Evolutionary conservation across 352 stramenopile genomes (phyloP).

Genomic region (Sclerospora graminicola): DNA sequence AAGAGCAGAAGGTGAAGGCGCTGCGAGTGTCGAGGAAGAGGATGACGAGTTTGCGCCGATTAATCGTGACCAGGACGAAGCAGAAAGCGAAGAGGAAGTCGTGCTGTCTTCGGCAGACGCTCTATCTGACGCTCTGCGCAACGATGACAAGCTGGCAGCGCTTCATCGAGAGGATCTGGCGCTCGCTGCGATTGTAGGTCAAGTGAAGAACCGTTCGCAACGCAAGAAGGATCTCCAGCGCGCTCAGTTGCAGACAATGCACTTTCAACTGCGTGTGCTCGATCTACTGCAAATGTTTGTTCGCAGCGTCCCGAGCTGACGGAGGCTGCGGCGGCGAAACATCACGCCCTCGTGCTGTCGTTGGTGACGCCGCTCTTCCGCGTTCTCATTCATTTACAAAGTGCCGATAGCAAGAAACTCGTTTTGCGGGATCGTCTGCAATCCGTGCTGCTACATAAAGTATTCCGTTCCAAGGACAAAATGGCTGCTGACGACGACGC

Average conservation of each 20-base stretch:
- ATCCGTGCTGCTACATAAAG: conserved; percentile 54
- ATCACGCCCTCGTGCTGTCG: conserved; percentile 27
- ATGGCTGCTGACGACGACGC: conserved; percentile 10
- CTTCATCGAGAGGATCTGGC: conserved; percentile 72
- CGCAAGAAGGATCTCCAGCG: conserved; percentile 71
- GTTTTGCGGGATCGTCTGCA: conserved; percentile 69
- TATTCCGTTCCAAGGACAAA: conserved; percentile 51
- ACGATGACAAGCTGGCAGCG: conserved; percentile 48
- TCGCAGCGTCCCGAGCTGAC: conserved; percentile 17
- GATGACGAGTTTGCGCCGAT: conserved; percentile 38
- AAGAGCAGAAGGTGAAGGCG: conserved; percentile 18
- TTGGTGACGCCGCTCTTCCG: conserved; percentile 59
- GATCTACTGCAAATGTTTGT: conserved; percentile 72
- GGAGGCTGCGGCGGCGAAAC: conserved; percentile 8
- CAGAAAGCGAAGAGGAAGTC: conserved; percentile 40
- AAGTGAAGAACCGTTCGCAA: conserved; percentile 63
- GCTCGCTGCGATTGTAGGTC: conserved; percentile 66
- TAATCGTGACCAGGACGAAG: conserved; percentile 20
- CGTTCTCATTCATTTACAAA: conserved; percentile 39
- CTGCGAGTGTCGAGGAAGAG: conserved; percentile 25
- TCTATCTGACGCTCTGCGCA: conserved; percentile 55
- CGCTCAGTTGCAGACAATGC: conserved; percentile 50
- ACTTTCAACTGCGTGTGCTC: conserved; percentile 81
- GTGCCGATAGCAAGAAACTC: conserved; percentile 47
- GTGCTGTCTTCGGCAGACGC: conserved; percentile 44